Base-by-base conservation (phyloP, 208 protist genomes). In the Crithidia sp. region DNA sequence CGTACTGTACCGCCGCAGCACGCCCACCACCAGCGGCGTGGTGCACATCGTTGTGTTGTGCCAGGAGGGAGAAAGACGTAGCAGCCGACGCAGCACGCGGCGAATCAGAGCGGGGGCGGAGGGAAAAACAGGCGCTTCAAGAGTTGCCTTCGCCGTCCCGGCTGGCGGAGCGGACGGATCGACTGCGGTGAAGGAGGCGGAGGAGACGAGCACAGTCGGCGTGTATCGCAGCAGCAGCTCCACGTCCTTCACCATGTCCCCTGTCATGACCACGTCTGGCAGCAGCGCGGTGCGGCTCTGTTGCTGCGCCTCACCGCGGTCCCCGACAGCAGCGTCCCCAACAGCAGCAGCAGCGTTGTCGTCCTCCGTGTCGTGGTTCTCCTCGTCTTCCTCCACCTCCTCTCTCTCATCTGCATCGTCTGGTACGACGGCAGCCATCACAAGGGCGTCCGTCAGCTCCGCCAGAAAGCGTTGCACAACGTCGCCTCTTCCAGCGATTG, bases 21-120 rank as follows among this genome's bases (percentile, higher is more conserved):
- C 54, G 16, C 75, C 80, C 19, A 85, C 80, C 13, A 85, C 76
- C 0, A 85, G 61, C 4, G 80, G 80, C 28, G 61, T 77, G 17
- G 67, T 75, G 45, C 61, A 74, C 56, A 81, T 60, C 6, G 44
- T 68, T n/a, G 67, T 36, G 17, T 83, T 60, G 55, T 68, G 55
- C 53, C 14, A 52, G 7, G 64, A 69, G 36, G 77, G 59, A 8
- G 76, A 58, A 45, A 82, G 57, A 4, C 37, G 61, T 53, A 82
- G 65, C 39, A 70, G 66, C 4, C 17, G 61, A 39, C 66, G 65
- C 50, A 82, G 66, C 45, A 62, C 66, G 36, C 69, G 68, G 55
- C 19, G 4, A n/a, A 53, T 50, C 3, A 43, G 17, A 3, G 7
- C 39, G 2, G 36, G 65, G 7, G 65, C 64, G 17, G 41, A 63